Percentiles rank a stretch among this genome's conserved stretches.
Conservation (phyloP, 495 filamentous ascomycete species). For the Penicillium samsonianum region DNA sequence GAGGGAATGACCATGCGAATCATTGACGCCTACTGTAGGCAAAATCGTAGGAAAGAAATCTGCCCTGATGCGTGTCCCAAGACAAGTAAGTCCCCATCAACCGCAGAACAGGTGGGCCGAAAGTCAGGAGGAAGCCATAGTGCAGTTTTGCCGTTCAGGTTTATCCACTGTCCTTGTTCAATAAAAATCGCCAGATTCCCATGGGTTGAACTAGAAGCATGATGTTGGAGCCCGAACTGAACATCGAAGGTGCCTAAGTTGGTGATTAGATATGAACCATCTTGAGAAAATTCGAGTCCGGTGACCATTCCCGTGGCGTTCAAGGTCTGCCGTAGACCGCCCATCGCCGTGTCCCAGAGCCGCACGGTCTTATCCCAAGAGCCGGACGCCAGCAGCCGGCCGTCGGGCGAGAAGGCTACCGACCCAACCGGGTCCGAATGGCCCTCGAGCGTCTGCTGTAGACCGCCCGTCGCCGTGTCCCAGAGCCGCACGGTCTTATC, state of each 20-base stretch:
- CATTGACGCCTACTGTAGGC: not conserved
- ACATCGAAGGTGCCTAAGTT: not conserved
- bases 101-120: not conserved
- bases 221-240: not conserved
- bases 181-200: not conserved
- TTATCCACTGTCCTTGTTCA: not conserved
- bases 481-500: conserved; percentile 32
- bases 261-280: not conserved
- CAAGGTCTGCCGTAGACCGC: not conserved
- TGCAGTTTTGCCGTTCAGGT: not conserved
- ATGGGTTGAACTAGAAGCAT: not conserved
- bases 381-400: conserved; percentile 22
- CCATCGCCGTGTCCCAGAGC: too few relatives aligned
- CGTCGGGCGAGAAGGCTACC: conserved; percentile 30
- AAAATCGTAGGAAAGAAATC: not conserved
- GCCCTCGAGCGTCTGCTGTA: conserved; percentile 26
- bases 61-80: not conserved
- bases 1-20: not conserved
- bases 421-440: conserved; percentile 17
- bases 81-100: not conserved
- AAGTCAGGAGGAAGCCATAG: conserved; percentile 1
- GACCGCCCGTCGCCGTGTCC: conserved; percentile 18
- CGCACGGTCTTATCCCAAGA: too few relatives aligned
- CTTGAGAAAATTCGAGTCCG: not conserved
- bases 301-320: too few relatives aligned